phyloP scores from a whole-genome alignment of 306 rosid species.

The Ziziphus jujuba region DNA sequence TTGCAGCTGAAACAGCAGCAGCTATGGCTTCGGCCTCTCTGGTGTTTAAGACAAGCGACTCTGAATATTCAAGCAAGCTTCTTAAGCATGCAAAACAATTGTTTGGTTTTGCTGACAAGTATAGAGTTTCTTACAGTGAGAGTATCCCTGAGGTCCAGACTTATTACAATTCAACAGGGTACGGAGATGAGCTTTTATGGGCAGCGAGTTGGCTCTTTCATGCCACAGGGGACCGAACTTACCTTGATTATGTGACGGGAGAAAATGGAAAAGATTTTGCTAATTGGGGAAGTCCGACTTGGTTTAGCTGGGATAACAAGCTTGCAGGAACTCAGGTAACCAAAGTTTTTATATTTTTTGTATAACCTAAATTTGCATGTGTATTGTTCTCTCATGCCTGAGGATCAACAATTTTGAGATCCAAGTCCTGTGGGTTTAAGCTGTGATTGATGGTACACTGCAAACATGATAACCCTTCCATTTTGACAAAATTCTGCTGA shows the following conservation, averaged over 20 bases:
- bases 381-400: background rate
- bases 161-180: constrained; percentile 91
- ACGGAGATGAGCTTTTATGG: constrained; percentile 94
- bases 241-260: constrained; percentile 71
- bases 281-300: constrained; percentile 73
- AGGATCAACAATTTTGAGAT: background rate
- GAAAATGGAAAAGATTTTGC: constrained; percentile 64
- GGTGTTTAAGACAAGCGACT: constrained; percentile 62
- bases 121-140: constrained; percentile 58
- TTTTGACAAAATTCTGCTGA: background rate
- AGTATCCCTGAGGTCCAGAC: constrained; percentile 65
- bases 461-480: background rate
- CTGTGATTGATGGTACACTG: background rate
- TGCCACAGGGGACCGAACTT: constrained; percentile 72
- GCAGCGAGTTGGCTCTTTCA: constrained; percentile 98
- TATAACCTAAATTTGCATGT: background rate
- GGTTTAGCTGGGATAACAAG: constrained; percentile 99
- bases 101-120: constrained; percentile 71
- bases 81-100: constrained; percentile 82
- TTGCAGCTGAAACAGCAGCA: constrained; percentile 94
- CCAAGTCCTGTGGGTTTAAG: background rate
- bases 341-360: background rate
- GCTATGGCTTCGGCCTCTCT: constrained; percentile 99
- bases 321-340: constrained; percentile 88
- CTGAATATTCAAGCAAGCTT: constrained; percentile 67